A percentile compares a stretch with the other conserved stretches of the same genome.
phyloP scores from a whole-genome alignment of 2,329 filamentous ascomycete species.

The Helminthosporium solani region DNA sequence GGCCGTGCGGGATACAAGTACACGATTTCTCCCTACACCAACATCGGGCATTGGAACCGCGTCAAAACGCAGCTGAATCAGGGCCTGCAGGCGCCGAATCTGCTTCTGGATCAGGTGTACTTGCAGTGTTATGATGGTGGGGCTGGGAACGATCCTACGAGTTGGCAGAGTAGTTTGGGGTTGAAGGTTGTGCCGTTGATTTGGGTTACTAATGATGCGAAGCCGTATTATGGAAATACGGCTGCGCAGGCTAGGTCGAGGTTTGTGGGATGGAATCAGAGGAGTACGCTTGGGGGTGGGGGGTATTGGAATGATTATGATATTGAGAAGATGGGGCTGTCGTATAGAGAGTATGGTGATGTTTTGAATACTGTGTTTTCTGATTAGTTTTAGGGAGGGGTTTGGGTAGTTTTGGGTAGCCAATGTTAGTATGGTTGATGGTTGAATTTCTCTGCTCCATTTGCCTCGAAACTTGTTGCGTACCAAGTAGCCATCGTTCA shows the following conservation, averaged over 20 bases:
- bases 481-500: too few relatives aligned
- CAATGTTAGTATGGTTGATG: too few relatives aligned
- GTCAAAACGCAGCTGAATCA: conserved; percentile 26
- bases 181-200: conserved; percentile 48
- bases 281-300: conserved; percentile 40
- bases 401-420: too few relatives aligned
- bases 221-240: conserved; percentile 44
- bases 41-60: conserved; percentile 41
- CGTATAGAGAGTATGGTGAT: conserved; percentile 39
- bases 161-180: conserved; percentile 43
- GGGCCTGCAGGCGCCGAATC: conserved; percentile 28
- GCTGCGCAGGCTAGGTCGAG: conserved; percentile 39
- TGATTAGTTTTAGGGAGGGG: not conserved
- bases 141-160: conserved; percentile 43
- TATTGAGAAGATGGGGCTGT: conserved; percentile 48
- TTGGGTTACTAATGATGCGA: conserved; percentile 52
- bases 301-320: conserved; percentile 53
- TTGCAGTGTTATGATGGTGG: conserved; percentile 52
- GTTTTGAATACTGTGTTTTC: conserved; percentile 20
- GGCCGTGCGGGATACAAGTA: conserved; percentile 47
- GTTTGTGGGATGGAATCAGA: conserved; percentile 40
- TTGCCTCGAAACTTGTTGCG: too few relatives aligned
- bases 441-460: too few relatives aligned
- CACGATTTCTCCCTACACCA: conserved; percentile 49
- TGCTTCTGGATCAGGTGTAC: conserved; percentile 46